Percentiles rank a stretch among this genome's conserved stretches.
Conservation (phyloP, 352 stramenopile genomes). For the Stephanocyclus meneghinianus region DNA sequence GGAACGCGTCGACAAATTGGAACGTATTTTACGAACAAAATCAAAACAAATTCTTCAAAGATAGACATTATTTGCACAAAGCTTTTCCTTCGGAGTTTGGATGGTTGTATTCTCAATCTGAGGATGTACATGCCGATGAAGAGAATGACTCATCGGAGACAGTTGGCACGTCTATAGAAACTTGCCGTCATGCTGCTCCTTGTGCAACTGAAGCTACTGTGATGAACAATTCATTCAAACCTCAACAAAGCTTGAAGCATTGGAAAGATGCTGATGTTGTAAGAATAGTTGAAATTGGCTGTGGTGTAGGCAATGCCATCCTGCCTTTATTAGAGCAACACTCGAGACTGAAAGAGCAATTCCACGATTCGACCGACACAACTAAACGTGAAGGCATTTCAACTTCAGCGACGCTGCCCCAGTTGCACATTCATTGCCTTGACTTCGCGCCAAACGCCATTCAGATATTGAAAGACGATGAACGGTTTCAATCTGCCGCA, state of each 20-base stretch:
- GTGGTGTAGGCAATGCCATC: constrained; percentile 92
- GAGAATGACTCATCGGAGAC: neutral
- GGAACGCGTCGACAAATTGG: constrained; percentile 82
- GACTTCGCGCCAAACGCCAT: constrained; percentile 92
- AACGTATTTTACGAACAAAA: constrained; percentile 93
- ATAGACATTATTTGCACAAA: constrained; percentile 91
- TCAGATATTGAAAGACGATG: constrained; percentile 86
- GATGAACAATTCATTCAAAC: neutral
- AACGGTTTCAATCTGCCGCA: constrained; percentile 44
- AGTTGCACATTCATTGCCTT: constrained; percentile 85
- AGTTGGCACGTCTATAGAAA: neutral
- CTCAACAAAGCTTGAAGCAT: neutral
- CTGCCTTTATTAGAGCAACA: constrained; percentile 92
- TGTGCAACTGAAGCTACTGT: neutral
- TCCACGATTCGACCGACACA: neutral
- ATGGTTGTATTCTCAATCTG: constrained; percentile 14
- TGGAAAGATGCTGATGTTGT: constrained; percentile 18
- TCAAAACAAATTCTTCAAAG: constrained; percentile 93
- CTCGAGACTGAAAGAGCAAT: constrained; percentile 36
- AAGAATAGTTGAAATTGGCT: constrained; percentile 90
- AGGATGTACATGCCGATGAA: neutral
- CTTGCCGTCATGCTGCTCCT: neutral
- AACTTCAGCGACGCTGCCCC: constrained; percentile 11
- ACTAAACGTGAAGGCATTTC: neutral
- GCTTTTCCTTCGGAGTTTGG: constrained; percentile 88